Base-by-base conservation (phyloP, 306 rosid genomes). In the Vigna reflexopilosa region DNA sequence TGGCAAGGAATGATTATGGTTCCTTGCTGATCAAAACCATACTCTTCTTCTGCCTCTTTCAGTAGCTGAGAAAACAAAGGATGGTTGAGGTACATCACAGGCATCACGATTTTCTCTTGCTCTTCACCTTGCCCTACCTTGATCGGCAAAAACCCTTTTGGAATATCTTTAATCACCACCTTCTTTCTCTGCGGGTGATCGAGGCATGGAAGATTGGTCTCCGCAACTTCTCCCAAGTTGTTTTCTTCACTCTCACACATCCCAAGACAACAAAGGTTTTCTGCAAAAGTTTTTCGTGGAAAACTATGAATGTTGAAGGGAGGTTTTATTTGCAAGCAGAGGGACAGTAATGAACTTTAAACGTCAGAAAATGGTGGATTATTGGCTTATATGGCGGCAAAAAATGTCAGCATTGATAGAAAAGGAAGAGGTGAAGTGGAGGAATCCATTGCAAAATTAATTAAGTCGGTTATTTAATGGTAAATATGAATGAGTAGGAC, bases 31-130 rank as follows among this genome's bases (percentile, higher is more conserved):
- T 86, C 90, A 75, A 93, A 93, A 0, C 98, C 98, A 50, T 88
- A 93, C 76, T 89, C 97, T 55, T 93, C 91, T 76, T 93, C 98
- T 1, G 95, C 97, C 85, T 89, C 95, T 48, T 89, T 89, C 28
- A 93, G 56, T 2, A 93, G 74, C 76, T 78, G 84, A 76, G 85
- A 75, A 87, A 91, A 93, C 17, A 92, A 73, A 16, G 97, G 98
- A 80, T 93, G 98, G n/a, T 93, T 93, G 77, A 89, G 85, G 67
- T 91, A 89, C 16, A 85, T 82, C 77, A 93, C 87, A 20, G 97
- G 97, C 85, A 93, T 90, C 78, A 88, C 89, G 54, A 93, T 84
- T 51, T 93, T 87, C 78, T 91, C 85, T 63, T 84, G 88, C 44
- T 86, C 89, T 55, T 85, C 91, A 9, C 88, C 96, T 51, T 76